Conservation (phyloP, 345 rosid species). For the Psidium friedrichsthalianum region DNA sequence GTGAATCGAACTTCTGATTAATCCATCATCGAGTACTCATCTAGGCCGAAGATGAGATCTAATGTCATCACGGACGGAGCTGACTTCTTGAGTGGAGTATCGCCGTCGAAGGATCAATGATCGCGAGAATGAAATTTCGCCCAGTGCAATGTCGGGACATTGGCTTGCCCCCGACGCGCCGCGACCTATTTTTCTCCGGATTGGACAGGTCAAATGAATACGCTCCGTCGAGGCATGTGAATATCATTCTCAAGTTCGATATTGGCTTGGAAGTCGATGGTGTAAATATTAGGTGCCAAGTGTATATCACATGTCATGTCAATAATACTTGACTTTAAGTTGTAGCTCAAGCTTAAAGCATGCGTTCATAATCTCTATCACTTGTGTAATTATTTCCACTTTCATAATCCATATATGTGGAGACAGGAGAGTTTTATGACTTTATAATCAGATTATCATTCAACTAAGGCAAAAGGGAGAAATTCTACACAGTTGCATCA, state of each 20-base stretch:
- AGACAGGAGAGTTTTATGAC: background rate
- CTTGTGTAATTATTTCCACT: background rate
- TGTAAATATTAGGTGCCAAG: background rate
- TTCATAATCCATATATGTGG: background rate
- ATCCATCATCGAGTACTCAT: background rate
- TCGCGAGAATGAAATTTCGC: too few relatives aligned
- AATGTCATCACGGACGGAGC: background rate
- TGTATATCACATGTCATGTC: too few relatives aligned
- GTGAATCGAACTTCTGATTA: background rate
- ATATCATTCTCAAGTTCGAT: background rate
- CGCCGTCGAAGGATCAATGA: too few relatives aligned
- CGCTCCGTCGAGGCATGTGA: too few relatives aligned
- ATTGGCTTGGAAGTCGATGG: background rate
- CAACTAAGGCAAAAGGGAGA: background rate
- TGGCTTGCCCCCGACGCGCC: too few relatives aligned
- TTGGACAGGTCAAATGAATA: too few relatives aligned
- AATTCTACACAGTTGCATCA: background rate
- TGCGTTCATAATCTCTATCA: too few relatives aligned
- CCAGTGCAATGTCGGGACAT: too few relatives aligned
- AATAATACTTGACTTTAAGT: too few relatives aligned
- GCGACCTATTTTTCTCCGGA: too few relatives aligned
- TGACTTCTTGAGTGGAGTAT: background rate
- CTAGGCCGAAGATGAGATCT: background rate
- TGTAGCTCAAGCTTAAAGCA: too few relatives aligned
- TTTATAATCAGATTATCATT: background rate